These are phyloP conservation scores for Aspergillus ustus DNA, from an alignment of 2,329 filamentous ascomycete genomes.

Conservation along the genomic window DNA sequence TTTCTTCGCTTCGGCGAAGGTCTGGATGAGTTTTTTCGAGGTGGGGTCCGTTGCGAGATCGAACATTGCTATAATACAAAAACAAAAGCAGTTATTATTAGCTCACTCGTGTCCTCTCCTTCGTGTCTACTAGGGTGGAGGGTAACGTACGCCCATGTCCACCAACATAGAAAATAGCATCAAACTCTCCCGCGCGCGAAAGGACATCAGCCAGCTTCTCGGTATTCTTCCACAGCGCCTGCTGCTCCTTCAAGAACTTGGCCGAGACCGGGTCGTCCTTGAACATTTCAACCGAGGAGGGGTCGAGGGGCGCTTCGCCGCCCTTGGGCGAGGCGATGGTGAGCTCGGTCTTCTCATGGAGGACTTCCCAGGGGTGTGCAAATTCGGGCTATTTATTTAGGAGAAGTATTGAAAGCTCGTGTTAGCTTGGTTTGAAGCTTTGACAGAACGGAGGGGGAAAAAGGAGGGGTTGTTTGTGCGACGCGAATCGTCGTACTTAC, in stretches of 20 bases:
- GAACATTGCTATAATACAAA: constrained; percentile 49
- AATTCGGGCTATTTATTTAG: constrained; percentile 55
- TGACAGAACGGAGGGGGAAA: not conserved
- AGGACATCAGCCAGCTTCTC: constrained; percentile 60
- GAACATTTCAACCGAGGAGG: constrained; percentile 59
- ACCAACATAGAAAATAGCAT: constrained; percentile 65
- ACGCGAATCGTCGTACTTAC: constrained; percentile 46
- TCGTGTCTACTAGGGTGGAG: not conserved
- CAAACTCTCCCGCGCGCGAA: constrained; percentile 64
- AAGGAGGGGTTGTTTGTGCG: not conserved
- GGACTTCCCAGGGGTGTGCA: constrained; percentile 66
- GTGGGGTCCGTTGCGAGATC: constrained; percentile 51
- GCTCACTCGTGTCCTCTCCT: not conserved
- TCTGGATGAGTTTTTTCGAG: constrained; percentile 51
- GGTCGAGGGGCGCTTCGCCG: constrained; percentile 66
- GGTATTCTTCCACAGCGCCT: constrained; percentile 67
- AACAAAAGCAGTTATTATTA: not conserved
- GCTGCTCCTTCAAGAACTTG: constrained; percentile 62
- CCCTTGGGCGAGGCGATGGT: constrained; percentile 66
- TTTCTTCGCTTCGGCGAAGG: constrained; percentile 54
- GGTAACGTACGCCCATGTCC: constrained; percentile 58
- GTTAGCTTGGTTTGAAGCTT: not conserved
- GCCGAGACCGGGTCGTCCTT: constrained; percentile 57
- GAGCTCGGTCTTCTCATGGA: constrained; percentile 59
- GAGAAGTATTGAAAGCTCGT: not conserved